Conservation (phyloP, 108 stramenopile species). For the Stephanodiscus minutulus region DNA sequence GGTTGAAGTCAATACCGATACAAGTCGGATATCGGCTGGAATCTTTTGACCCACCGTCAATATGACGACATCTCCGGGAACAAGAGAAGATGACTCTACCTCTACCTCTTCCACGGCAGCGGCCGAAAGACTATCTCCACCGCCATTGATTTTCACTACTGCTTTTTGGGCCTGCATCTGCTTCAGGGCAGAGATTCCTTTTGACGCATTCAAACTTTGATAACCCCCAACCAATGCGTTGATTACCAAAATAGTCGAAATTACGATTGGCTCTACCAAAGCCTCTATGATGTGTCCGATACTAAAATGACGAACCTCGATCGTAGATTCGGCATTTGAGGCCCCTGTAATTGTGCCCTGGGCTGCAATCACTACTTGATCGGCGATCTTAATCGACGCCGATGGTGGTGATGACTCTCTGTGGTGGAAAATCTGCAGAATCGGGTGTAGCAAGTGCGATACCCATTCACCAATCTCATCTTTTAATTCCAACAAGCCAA, state of each 20-base stretch:
- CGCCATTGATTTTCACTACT: constrained; percentile 24
- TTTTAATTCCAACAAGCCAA: constrained; percentile 71
- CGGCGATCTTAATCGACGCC: constrained; percentile 27
- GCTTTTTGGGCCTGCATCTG: constrained; percentile 71
- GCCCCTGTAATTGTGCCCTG: constrained; percentile 4
- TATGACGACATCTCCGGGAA: constrained; percentile 94
- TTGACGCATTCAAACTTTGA: constrained; percentile 93
- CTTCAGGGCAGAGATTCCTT: constrained; percentile 80
- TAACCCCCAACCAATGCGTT: constrained; percentile 98
- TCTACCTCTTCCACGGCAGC: constrained; percentile 49
- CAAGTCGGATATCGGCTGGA: constrained; percentile 90
- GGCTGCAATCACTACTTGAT: constrained; percentile 29
- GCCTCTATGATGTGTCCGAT: constrained; percentile 56
- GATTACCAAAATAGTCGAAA: constrained; percentile 89
- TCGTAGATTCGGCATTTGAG: constrained; percentile 7
- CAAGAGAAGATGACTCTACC: constrained; percentile 68
- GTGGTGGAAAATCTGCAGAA: constrained; percentile 12
- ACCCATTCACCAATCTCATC: constrained; percentile 42
- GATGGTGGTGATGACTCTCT: constrained; percentile 9
- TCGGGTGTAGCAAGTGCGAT: constrained; percentile 1
- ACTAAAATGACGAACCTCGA: constrained; percentile 45
- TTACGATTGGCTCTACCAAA: constrained; percentile 95
- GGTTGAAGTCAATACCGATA: constrained; percentile 56
- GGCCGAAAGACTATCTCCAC: background rate
- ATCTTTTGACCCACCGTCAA: constrained; percentile 94